Evolutionary conservation across 192 early-diverging fungal species (phyloP), one percentile per base, ranked within the genome.

Genomic region (Borealophlyctis nickersoniae): DNA sequence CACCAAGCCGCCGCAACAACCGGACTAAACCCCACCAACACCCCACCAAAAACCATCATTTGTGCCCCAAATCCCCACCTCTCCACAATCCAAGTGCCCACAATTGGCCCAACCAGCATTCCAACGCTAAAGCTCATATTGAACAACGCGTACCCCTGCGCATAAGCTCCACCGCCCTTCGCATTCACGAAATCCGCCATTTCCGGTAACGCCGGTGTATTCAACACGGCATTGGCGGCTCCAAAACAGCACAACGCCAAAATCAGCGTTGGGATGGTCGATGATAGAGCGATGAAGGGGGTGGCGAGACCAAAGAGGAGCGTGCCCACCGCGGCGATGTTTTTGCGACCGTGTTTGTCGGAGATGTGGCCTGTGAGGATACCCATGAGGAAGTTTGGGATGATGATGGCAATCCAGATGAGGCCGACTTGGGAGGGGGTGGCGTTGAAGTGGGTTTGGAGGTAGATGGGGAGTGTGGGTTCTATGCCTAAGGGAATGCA

Each of bases 41-140:
- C n/a, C n/a, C n/a, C n/a, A n/a, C n/a, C n/a, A n/a, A n/a, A n/a
- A n/a, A n/a, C n/a, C n/a, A n/a, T n/a, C n/a, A n/a, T n/a, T n/a
- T n/a, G n/a, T n/a, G n/a, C n/a, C n/a, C n/a, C n/a, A 19, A 89
- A 89, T 0, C 80, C 80, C 23, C 77, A 67, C 22, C 73, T 66
- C 22, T 84, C 80, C 65, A 77, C 77, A 24, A 88, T 67, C 2
- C 77, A 69, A 1, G 87, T 84, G 26, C 83, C 78, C 49, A 83
- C 64, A n/a, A 87, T 86, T 3, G 89, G 89, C 1, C 88, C 85
- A 28, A 85, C 60, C 49, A 90, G 84, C 77, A 90, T 87, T n/a
- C 87, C 86, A n/a, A 84, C 63, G 24, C 86, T 85, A 49, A 86
- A 91, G 0, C 87, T 81, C 69, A 90, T 86, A 68, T 90, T 91